phyloP scores from a whole-genome alignment of 805 yeast species.

The Kuraishia ogatae region DNA sequence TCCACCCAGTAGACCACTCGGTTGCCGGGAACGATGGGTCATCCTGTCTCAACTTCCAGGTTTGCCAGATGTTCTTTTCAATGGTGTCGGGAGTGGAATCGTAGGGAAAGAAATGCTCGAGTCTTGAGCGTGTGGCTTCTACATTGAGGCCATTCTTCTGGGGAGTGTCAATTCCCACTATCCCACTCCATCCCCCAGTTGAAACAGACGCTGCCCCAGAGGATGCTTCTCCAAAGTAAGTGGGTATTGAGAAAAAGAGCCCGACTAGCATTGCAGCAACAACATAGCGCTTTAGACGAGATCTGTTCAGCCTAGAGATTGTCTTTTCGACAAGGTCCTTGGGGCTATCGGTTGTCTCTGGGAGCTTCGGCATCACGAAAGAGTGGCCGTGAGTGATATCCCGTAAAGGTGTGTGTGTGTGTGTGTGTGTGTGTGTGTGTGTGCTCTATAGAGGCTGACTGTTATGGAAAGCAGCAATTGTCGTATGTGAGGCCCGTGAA shows the following conservation, averaged over 20 bases:
- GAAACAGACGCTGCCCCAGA: neutral
- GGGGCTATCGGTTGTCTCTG: too few species aligned
- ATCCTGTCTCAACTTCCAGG: slow-evolving; percentile 18
- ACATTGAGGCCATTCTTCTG: neutral
- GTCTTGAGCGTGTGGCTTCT: slow-evolving; percentile 15
- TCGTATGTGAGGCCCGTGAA: too few species aligned
- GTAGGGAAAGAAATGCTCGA: slow-evolving; percentile 21
- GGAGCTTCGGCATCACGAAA: too few species aligned
- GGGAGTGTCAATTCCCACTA: neutral
- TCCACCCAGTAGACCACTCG: slow-evolving; percentile 22
- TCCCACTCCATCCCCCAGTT: neutral
- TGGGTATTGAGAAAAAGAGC: neutral
- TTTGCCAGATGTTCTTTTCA: slow-evolving; percentile 13
- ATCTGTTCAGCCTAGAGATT: too few species aligned
- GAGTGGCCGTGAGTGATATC: too few species aligned
- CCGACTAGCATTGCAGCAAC: neutral
- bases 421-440: too few species aligned
- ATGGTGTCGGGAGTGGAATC: slow-evolving; percentile 21
- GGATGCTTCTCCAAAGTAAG: neutral
- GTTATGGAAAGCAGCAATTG: too few species aligned
- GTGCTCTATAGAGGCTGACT: too few species aligned
- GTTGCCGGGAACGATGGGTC: slow-evolving; percentile 26
- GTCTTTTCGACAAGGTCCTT: too few species aligned
- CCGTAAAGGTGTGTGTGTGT: too few species aligned
- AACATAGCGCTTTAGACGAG: too few species aligned